These are phyloP conservation scores for Cutaneotrichosporon mucoides DNA, from an alignment of 1,284 basidiomycete genomes.

Conservation along the genomic window DNA sequence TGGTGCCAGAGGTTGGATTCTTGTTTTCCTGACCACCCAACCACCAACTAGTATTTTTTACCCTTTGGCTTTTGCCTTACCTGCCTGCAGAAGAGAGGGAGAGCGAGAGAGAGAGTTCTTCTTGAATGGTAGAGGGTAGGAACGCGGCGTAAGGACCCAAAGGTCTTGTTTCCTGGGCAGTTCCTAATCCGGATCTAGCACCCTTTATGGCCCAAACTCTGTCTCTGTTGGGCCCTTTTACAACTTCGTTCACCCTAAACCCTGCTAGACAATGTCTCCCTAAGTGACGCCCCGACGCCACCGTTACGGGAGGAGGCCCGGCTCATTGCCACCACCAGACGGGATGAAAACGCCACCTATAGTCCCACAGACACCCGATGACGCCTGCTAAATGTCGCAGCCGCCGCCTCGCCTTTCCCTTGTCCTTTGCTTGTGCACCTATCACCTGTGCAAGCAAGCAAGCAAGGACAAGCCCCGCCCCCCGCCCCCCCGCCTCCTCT, in stretches of 20 bases:
- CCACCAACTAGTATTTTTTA: too few species aligned
- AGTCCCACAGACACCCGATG: neutral
- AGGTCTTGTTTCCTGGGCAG: neutral
- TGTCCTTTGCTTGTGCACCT: too few species aligned
- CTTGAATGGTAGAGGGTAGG: too few species aligned
- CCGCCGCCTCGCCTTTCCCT: neutral
- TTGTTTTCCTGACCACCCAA: too few species aligned
- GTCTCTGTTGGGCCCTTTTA: neutral
- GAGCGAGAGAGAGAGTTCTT: too few species aligned
- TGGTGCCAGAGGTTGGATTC: too few species aligned
- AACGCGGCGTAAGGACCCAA: neutral
- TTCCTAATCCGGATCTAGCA: too few species aligned
- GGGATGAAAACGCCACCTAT: neutral
- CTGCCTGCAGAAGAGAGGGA: too few species aligned
- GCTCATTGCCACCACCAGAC: slow-evolving; percentile 8
- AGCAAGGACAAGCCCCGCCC: too few species aligned
- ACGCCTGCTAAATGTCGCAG: neutral
- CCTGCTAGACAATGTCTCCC: slow-evolving; percentile 1
- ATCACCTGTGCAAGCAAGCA: too few species aligned
- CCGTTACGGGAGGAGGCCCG: slow-evolving; percentile 13
- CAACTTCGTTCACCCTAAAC: neutral
- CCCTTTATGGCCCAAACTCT: neutral
- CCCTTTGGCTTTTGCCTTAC: too few species aligned
- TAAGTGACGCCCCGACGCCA: slow-evolving; percentile 6
- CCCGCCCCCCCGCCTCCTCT: too few species aligned